A percentile compares a stretch with the other conserved stretches of the same genome.
phyloP scores from a whole-genome alignment of 1,139 yeast genomes.

The Geotrichum macrosporum region DNA sequence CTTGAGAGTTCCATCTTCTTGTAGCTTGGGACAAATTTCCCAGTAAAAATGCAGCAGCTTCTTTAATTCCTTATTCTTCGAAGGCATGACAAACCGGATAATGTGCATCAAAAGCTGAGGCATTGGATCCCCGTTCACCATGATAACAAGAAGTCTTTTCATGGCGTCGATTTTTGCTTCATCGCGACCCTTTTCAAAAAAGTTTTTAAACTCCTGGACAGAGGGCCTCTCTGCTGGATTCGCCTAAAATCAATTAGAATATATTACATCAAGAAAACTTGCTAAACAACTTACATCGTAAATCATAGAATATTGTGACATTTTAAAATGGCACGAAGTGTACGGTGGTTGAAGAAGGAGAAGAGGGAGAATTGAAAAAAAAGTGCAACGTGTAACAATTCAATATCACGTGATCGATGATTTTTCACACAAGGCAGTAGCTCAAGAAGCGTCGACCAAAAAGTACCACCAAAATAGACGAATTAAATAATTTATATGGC shows the following conservation, averaged over 20 bases:
- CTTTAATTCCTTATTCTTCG: conserved; percentile 83
- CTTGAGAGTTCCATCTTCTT: conserved; percentile 82
- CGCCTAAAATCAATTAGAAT: conserved; percentile 11
- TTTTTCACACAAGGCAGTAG: no score
- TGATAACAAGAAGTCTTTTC: conserved; percentile 79
- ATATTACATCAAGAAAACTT: not conserved
- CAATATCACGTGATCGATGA: conserved; percentile 5
- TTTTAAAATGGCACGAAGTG: conserved; percentile 8
- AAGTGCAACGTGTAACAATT: conserved; percentile 17
- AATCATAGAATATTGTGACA: conserved; percentile 21
- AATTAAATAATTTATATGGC: not conserved
- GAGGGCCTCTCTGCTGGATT: conserved; percentile 58
- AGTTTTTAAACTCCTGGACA: conserved; percentile 67
- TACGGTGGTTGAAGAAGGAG: conserved; percentile 8
- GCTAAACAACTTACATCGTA: conserved; percentile 17
- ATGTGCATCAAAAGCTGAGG: conserved; percentile 97
- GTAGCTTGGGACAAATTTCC: conserved; percentile 96
- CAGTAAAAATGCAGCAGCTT: conserved; percentile 91
- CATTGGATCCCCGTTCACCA: conserved; percentile 90
- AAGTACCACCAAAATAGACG: no score
- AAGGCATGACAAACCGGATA: conserved; percentile 95
- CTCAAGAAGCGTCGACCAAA: no score
- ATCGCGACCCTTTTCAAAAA: conserved; percentile 86
- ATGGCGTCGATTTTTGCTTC: conserved; percentile 83
- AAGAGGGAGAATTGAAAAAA: conserved; percentile 11